A percentile compares a stretch with the other conserved stretches of the same genome.
phyloP scores from a whole-genome alignment of 305 asterid genomes.

The Fraxinus greggii region DNA sequence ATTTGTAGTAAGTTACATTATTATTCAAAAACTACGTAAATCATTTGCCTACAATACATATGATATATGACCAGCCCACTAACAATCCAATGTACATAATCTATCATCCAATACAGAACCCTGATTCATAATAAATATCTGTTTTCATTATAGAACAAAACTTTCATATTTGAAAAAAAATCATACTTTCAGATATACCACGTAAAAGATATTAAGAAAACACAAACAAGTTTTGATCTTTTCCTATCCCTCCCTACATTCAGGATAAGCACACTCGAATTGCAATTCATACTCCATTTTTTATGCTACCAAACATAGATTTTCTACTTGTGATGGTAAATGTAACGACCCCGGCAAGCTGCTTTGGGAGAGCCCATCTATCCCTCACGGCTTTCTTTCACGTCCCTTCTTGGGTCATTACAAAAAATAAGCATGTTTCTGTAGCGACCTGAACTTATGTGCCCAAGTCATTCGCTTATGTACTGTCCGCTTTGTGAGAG shows the following conservation, averaged over 20 bases:
- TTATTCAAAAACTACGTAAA: background rate
- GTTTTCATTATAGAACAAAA: background rate
- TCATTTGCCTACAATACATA: background rate
- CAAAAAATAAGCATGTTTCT: background rate
- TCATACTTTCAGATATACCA: background rate
- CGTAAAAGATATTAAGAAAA: background rate
- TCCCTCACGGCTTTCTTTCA: background rate
- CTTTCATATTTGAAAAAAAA: background rate
- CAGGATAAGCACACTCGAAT: background rate
- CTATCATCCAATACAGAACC: conserved; percentile 2
- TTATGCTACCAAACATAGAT: background rate
- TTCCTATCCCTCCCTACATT: background rate
- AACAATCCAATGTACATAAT: background rate
- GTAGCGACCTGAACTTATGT: background rate
- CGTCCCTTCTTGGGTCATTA: background rate
- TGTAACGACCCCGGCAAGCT: background rate
- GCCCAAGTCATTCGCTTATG: background rate
- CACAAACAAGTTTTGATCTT: background rate
- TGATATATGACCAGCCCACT: background rate
- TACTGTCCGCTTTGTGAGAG: too few relatives aligned
- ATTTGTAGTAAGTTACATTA: background rate
- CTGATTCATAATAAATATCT: background rate
- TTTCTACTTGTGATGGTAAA: background rate
- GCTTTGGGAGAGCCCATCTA: background rate
- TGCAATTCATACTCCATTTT: background rate